Evolutionary conservation across 495 filamentous ascomycete species (phyloP).

Genomic region (Filosporella fistucella): DNA sequence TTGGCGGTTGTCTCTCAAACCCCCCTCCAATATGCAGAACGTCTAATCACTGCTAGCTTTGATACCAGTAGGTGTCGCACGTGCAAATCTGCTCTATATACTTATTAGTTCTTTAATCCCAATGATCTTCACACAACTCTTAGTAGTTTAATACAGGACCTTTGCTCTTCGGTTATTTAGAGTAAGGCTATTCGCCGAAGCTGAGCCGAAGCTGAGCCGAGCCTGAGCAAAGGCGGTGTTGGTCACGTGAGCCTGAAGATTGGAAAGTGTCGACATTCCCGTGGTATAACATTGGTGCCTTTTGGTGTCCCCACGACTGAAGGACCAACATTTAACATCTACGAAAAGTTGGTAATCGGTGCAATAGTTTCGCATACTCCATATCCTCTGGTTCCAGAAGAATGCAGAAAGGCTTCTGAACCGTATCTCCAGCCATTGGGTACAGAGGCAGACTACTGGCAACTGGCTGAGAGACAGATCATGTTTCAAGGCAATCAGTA

Average conservation of each 20-base stretch:
- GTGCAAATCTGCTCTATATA: no score
- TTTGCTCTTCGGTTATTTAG: no score
- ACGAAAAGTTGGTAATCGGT: background rate
- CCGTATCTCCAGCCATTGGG: background rate
- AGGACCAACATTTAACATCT: no score
- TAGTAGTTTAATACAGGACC: no score
- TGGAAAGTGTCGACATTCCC: conserved; percentile 9
- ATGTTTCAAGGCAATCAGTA: background rate
- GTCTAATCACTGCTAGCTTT: no score
- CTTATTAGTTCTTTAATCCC: no score
- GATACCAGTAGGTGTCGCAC: no score
- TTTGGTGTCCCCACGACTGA: no score
- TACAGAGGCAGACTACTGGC: background rate
- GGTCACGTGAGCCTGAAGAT: conserved; percentile 6
- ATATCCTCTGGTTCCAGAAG: background rate
- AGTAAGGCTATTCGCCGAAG: no score
- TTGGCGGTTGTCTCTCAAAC: no score
- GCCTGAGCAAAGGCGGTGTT: conserved; percentile 6
- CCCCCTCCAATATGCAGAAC: no score
- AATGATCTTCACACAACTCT: no score
- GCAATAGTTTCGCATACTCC: background rate
- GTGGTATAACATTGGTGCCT: conserved; percentile 6
- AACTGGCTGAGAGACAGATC: background rate
- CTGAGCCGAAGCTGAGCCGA: background rate
- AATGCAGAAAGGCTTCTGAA: background rate